These are phyloP conservation scores for Arxiozyma bovina DNA, from an alignment of 1,139 yeast species.

Conservation along the genomic window DNA sequence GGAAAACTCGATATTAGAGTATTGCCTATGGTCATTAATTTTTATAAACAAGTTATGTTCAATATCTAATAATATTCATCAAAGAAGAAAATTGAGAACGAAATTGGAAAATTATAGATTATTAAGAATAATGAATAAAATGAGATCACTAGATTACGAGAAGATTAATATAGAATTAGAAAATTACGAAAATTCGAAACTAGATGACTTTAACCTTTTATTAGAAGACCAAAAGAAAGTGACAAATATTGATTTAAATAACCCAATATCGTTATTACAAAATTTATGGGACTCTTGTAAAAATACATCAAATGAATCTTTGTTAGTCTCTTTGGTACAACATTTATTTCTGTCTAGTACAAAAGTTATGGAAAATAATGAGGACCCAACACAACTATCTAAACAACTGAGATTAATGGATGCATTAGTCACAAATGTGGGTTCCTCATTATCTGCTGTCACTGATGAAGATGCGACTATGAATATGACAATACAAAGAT, in stretches of 20 bases:
- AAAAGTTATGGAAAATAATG: conserved; percentile 38
- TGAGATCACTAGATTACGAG: conserved; percentile 55
- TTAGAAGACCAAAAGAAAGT: conserved; percentile 43
- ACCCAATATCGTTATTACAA: conserved; percentile 64
- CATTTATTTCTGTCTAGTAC: conserved; percentile 55
- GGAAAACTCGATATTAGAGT: conserved; percentile 71
- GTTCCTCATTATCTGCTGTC: conserved; percentile 43
- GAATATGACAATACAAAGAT: conserved; percentile 73
- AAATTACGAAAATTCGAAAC: conserved; percentile 56
- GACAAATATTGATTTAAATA: conserved; percentile 54
- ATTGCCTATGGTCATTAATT: conserved; percentile 68
- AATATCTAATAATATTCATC: conserved; percentile 55
- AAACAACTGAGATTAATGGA: conserved; percentile 73
- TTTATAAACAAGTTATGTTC: conserved; percentile 65
- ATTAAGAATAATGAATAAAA: conserved; percentile 49
- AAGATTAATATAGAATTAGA: conserved; percentile 57
- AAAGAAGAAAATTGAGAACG: conserved; percentile 67
- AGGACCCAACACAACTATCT: conserved; percentile 47
- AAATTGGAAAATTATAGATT: conserved; percentile 74
- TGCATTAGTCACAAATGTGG: conserved; percentile 72
- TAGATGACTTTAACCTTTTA: conserved; percentile 61
- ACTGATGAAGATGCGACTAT: conserved; percentile 67
- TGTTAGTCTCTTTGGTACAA: conserved; percentile 70
- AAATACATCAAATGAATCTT: conserved; percentile 64
- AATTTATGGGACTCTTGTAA: conserved; percentile 65